Percentiles rank a stretch among this genome's conserved stretches.
Evolutionary conservation across 495 filamentous ascomycete genomes (phyloP).

Genomic region (Penicillium steckii): DNA sequence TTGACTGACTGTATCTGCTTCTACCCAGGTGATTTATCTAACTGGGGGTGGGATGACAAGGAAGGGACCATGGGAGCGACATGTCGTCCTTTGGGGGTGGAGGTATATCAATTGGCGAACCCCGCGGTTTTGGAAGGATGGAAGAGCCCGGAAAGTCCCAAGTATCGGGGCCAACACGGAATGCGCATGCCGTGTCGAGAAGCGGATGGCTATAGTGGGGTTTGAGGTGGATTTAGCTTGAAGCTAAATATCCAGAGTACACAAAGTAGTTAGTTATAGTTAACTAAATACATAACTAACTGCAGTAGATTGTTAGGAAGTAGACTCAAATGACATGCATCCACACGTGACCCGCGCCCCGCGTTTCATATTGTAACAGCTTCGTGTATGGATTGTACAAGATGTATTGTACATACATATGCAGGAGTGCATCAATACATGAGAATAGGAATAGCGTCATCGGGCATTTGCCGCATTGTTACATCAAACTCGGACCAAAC

Average conservation of each 20-base stretch:
- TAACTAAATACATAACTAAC: no score
- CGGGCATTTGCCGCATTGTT: slow-evolving; percentile 15
- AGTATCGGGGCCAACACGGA: slow-evolving; percentile 68
- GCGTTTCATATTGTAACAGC: no score
- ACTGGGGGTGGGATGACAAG: slow-evolving; percentile 73
- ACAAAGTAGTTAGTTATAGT: no score
- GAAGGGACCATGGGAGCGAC: slow-evolving; percentile 66
- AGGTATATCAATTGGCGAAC: slow-evolving; percentile 63
- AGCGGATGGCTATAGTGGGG: slow-evolving; percentile 31
- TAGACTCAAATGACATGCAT: slow-evolving; percentile 9
- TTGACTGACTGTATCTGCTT: slow-evolving; percentile 33
- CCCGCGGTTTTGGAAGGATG: slow-evolving; percentile 52
- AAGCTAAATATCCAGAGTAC: no score
- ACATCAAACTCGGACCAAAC: slow-evolving; percentile 15
- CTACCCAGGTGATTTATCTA: slow-evolving; percentile 61
- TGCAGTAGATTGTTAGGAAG: no score
- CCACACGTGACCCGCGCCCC: slow-evolving; percentile 25
- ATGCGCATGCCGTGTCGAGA: slow-evolving; percentile 47
- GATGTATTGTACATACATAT: no score
- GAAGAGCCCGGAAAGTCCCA: slow-evolving; percentile 54
- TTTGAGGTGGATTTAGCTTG: no score
- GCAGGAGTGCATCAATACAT: no score
- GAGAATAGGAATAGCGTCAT: slow-evolving; percentile 18
- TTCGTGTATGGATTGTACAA: no score
- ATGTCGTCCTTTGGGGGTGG: slow-evolving; percentile 69